Percentiles rank a stretch among this genome's conserved stretches.
phyloP scores from a whole-genome alignment of 164 flowering plant genomes.

The Stephania cephalantha region DNA sequence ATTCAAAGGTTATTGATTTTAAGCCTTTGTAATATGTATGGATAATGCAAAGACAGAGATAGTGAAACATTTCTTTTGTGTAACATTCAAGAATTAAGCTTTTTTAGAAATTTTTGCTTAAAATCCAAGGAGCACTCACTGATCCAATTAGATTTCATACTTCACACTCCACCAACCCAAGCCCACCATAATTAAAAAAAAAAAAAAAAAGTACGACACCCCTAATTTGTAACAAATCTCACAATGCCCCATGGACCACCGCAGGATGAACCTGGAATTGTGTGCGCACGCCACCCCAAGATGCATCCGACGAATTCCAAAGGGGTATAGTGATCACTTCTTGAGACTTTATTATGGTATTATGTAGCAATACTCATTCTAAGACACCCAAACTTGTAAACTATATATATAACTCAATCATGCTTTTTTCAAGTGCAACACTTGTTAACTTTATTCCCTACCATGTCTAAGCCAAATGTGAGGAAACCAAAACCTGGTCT shows the following conservation, averaged over 20 bases:
- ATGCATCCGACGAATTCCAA: too few relatives aligned
- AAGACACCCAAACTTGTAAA: background rate
- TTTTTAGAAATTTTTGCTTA: conserved; percentile 24
- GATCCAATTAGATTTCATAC: conserved; percentile 30
- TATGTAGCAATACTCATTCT: background rate
- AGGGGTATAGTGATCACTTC: too few relatives aligned
- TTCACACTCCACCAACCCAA: conserved; percentile 46
- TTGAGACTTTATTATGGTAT: too few relatives aligned
- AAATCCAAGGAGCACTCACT: conserved; percentile 16
- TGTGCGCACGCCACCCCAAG: too few relatives aligned
- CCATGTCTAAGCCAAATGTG: conserved; percentile 43
- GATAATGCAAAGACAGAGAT: background rate
- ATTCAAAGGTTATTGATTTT: background rate
- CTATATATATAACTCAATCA: conserved; percentile 11
- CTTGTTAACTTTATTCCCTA: conserved; percentile 7
- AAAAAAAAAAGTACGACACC: too few relatives aligned
- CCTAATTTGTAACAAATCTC: too few relatives aligned
- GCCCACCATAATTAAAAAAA: background rate
- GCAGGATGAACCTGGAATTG: too few relatives aligned
- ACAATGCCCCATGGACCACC: too few relatives aligned
- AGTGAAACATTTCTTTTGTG: background rate
- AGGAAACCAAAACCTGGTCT: conserved; percentile 36
- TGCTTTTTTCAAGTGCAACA: conserved; percentile 9
- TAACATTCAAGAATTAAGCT: background rate
- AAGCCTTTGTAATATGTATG: background rate